Base-by-base conservation (phyloP, 75 land plant genomes). In the Cryptomeria japonica region DNA sequence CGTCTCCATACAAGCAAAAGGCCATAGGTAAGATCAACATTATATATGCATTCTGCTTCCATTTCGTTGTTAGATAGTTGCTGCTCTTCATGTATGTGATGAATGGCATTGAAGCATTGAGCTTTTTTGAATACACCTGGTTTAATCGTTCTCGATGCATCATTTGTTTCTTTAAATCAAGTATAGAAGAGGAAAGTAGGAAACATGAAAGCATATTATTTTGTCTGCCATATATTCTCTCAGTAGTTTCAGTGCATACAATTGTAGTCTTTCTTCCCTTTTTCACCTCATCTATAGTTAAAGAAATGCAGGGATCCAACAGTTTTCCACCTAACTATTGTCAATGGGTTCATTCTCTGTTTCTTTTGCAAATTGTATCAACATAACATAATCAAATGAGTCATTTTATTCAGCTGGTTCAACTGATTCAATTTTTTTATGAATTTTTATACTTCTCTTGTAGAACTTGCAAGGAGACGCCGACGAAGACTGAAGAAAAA, bases 1-100 rank as follows among this genome's bases (percentile, higher is more conserved):
- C 83, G 96, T 93, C 94, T 58, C 98, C 93, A 87, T 93, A 97
- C 85, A 96, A 97, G 90, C 98, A 95, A 89, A 98, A 96, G 86
- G 91, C 93, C 85, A 85, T 96, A 38, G 99, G 99, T 97, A 89
- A 94, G 91, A 75, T 44, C 79, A 68, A 36, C 31, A 51, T 34
- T 47, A 34, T 0, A 14, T n/a, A 32, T 37, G 18, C 31, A 80
- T 76, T 83, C 37, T 22, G n/a, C 44, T 14, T 22, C 37, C 8
- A 10, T 76, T 86, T 36, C 42, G 15, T 5, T 44, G 14, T 68
- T 86, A 38, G 80, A 68, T n/a, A 37, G 38, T 68, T 56, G 42
- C 38, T 37, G 31, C 37, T 86, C 80, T 36, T 86, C 78, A 3
- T 70, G 16, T 72, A 22, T 36, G 14, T 38, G 77, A 79, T 86